Evolutionary conservation across 495 filamentous ascomycete species (phyloP).

Genomic region (Diplogelasinospora grovesii): DNA sequence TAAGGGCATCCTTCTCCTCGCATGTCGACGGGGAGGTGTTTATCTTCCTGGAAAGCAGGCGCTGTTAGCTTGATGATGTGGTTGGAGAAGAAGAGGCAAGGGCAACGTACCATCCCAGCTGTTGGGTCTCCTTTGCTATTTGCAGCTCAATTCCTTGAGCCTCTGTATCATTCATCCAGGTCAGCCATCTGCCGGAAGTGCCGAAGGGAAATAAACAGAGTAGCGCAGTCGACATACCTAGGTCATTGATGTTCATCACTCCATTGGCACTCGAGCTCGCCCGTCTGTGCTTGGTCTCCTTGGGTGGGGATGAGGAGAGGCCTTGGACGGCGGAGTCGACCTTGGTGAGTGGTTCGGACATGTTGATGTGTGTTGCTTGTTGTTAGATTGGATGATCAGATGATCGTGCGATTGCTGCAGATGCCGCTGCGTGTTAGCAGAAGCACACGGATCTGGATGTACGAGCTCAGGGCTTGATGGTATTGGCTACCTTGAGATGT

Average conservation of each 20-base stretch:
- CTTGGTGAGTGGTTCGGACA: slow-evolving; percentile 69
- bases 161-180: slow-evolving; percentile 43
- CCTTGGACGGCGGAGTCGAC: slow-evolving; percentile 83
- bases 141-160: slow-evolving; percentile 64
- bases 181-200: slow-evolving; percentile 13
- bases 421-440: neutral
- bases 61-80: slow-evolving; percentile 2
- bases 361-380: slow-evolving; percentile 31
- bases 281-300: slow-evolving; percentile 59
- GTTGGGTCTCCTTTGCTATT: slow-evolving; percentile 83
- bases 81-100: neutral
- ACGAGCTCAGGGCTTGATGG: neutral
- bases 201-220: neutral
- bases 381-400: slow-evolving; percentile 5
- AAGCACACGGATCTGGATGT: neutral
- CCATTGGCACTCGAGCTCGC: slow-evolving; percentile 58
- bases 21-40: slow-evolving; percentile 73
- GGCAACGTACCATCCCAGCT: slow-evolving; percentile 72
- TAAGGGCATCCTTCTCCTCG: slow-evolving; percentile 73
- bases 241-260: slow-evolving; percentile 76
- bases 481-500: slow-evolving; percentile 8
- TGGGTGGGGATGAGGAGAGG: slow-evolving; percentile 58
- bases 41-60: slow-evolving; percentile 62
- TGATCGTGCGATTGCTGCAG: slow-evolving; percentile 8
- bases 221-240: slow-evolving; percentile 52